Evolutionary conservation across 768 basidiomycete genomes (phyloP).

Genomic region (Kwoniella botswanensis): DNA sequence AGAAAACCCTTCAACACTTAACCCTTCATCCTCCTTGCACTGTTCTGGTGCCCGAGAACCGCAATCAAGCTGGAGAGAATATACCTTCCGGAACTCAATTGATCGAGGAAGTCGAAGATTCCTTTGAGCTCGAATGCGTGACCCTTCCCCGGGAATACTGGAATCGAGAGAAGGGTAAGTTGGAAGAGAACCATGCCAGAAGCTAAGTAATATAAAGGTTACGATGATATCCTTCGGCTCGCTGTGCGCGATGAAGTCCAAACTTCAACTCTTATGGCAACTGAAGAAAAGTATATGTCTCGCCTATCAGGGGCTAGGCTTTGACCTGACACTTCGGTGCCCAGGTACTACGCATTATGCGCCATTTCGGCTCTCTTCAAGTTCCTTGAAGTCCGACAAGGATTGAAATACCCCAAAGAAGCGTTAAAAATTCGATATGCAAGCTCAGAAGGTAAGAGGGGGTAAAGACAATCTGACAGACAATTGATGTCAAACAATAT

Average conservation of each 20-base stretch:
- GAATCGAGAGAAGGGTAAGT: constrained; percentile 12
- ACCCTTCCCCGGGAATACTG: constrained; percentile 6
- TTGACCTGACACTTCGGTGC: neutral
- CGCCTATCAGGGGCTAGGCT: neutral
- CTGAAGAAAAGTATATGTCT: constrained; percentile 72
- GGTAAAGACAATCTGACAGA: no score
- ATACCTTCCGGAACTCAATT: neutral
- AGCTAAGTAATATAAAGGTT: neutral
- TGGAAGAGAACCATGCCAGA: neutral
- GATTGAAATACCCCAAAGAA: constrained; percentile 71
- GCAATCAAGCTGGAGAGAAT: neutral
- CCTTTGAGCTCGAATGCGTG: constrained; percentile 10
- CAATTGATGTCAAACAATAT: neutral
- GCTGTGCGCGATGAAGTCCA: constrained; percentile 81
- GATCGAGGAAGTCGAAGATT: constrained; percentile 6
- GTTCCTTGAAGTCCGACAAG: constrained; percentile 68
- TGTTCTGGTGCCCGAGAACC: neutral
- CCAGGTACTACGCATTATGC: constrained; percentile 85
- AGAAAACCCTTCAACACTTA: constrained; percentile 17
- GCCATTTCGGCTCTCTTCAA: constrained; percentile 87
- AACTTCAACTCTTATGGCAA: constrained; percentile 76
- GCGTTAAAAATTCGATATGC: constrained; percentile 62
- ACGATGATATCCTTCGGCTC: constrained; percentile 67
- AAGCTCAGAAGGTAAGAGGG: constrained; percentile 66
- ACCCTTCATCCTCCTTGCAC: constrained; percentile 10